Base-by-base conservation (phyloP, 2,329 filamentous ascomycete species). In the Daldinia eschscholtzii region DNA sequence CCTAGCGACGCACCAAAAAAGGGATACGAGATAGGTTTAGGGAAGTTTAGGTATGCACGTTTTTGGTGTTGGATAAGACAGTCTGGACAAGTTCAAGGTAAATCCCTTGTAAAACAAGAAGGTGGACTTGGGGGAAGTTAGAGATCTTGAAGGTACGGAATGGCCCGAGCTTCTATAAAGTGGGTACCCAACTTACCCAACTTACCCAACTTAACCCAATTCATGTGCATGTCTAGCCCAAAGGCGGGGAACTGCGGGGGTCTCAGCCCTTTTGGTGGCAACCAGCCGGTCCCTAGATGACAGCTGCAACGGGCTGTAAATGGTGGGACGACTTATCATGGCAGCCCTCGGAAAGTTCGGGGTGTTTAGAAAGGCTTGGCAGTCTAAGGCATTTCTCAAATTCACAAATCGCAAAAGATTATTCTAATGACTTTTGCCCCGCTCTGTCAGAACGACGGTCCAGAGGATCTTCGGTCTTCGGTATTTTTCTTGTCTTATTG, bases 401-500 rank as follows among this genome's bases (percentile, higher is more conserved):
- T 33, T 55, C 57, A 26, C 61, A 66, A 62, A 59, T 59, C 42
- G 59, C 33, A 57, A 48, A 48, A 46, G 37, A 65, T 23, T 48
- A 55, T 57, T 61, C 60, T 53, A 41, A 68, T 48, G 58, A 59
- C 56, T 67, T 70, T 65, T 58, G 57, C 68, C 64, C 64, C 64
- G 64, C 59, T 63, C 50, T 59, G 26, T 18, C 57, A 57, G 70
- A 70, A 67, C 57, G 61, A 61, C 68, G 65, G 63, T 42, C 53
- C 55, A 67, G 52, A 72, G 60, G 62, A 68, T 72, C 71, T 73
- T 73, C 71, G 71, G 71, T 70, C 66, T 73, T 73, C 71, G 71
- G 71, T 67, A 67, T 72, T 72, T 63, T 66, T 46, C 58, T 18
- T 37, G 30, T 55, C 44, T 55, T 61, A 69, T 55, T 70, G 58